These are phyloP conservation scores for Sugiyamaella paludigena DNA, from an alignment of 1,139 yeast genomes.

Conservation along the genomic window DNA sequence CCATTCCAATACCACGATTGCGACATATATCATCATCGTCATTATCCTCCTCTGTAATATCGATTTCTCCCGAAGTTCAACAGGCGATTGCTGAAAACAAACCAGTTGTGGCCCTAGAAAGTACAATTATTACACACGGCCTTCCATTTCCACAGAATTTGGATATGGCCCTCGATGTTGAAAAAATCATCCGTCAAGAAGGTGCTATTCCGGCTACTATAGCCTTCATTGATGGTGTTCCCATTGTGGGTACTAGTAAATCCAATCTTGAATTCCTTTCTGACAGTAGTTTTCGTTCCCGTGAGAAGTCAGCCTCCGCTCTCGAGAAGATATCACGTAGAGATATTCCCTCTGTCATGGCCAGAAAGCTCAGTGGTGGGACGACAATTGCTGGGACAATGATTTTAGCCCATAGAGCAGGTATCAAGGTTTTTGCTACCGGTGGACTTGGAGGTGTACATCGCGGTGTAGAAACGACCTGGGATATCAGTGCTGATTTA, in stretches of 20 bases:
- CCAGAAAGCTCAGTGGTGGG: conserved; percentile 66
- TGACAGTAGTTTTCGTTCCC: no score
- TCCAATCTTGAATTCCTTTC: conserved; percentile 49
- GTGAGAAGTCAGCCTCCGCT: neutral
- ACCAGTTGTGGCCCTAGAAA: conserved; percentile 79
- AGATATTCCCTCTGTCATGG: conserved; percentile 74
- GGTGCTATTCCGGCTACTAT: conserved; percentile 88
- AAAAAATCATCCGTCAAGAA: conserved; percentile 52
- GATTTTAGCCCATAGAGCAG: conserved; percentile 73
- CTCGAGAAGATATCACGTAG: conserved; percentile 72
- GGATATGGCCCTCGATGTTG: conserved; percentile 69
- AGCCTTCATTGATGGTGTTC: conserved; percentile 70
- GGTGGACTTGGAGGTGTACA: conserved; percentile 96
- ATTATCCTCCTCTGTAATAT: conserved; percentile 4
- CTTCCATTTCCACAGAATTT: conserved; percentile 77
- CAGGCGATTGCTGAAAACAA: conserved; percentile 54
- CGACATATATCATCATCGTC: neutral
- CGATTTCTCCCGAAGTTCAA: conserved; percentile 54
- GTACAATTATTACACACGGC: conserved; percentile 89
- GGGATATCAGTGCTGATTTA: conserved; percentile 85
- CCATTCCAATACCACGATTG: no score
- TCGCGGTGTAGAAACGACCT: conserved; percentile 66
- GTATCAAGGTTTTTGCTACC: conserved; percentile 83
- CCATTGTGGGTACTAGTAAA: conserved; percentile 60
- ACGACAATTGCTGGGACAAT: conserved; percentile 90